A percentile compares a stretch with the other conserved stretches of the same genome.
Evolutionary conservation across 2,329 filamentous ascomycete species (phyloP).

Genomic region (Monilinia fructigena): DNA sequence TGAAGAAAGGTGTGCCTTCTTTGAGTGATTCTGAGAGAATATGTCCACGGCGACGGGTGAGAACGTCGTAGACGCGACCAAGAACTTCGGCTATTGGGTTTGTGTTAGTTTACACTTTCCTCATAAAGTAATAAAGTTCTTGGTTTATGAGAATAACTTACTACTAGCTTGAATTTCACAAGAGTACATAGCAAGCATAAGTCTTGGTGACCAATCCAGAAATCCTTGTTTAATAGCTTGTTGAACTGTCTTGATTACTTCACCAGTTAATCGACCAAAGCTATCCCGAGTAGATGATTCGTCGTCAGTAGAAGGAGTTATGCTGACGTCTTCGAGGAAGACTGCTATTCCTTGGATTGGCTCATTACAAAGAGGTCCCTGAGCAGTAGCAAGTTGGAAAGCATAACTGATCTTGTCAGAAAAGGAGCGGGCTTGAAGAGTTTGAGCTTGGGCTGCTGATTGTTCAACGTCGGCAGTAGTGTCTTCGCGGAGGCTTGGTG

Average conservation of each 20-base stretch:
- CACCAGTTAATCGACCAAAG: conserved; percentile 80
- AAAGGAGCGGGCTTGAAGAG: conserved; percentile 64
- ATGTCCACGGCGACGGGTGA: conserved; percentile 86
- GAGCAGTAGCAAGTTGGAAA: conserved; percentile 86
- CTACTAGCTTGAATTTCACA: conserved; percentile 96
- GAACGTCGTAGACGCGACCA: conserved; percentile 92
- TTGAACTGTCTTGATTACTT: conserved; percentile 87
- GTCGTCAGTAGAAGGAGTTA: conserved; percentile 56
- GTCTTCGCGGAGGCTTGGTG: conserved; percentile 32
- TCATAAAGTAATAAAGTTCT: too few species aligned
- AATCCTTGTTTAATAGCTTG: conserved; percentile 82
- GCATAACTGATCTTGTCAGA: conserved; percentile 89
- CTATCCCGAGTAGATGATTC: conserved; percentile 59
- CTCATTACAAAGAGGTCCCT: conserved; percentile 89
- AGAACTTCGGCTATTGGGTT: conserved; percentile 72
- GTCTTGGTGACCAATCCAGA: conserved; percentile 92
- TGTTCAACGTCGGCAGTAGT: conserved; percentile 35
- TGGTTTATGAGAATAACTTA: conserved; percentile 45
- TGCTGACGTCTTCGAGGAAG: conserved; percentile 75
- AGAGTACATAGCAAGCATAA: conserved; percentile 95
- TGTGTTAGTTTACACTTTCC: conserved; percentile 26
- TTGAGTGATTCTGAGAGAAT: conserved; percentile 91
- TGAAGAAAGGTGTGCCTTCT: conserved; percentile 95
- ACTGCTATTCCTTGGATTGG: conserved; percentile 92
- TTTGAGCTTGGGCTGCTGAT: conserved; percentile 46